Evolutionary conservation across 179 eudicot genomes (phyloP).

Genomic region (Kewa caespitosa): DNA sequence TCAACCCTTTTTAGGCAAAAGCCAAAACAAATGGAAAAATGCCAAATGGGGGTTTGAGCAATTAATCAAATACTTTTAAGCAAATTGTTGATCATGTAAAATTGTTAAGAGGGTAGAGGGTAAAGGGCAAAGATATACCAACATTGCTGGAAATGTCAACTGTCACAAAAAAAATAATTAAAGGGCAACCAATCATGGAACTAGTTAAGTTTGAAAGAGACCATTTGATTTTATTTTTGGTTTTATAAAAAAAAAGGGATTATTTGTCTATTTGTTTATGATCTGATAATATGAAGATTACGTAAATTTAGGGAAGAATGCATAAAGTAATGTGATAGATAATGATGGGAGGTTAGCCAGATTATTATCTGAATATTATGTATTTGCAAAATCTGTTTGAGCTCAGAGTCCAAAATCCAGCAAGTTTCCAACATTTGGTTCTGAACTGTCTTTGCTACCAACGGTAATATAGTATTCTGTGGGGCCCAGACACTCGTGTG

Average conservation of each 20-base stretch:
- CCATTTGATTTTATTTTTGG: too few relatives aligned
- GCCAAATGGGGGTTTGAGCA: background rate
- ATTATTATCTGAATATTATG: slow-evolving; percentile 1
- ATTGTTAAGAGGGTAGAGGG: background rate
- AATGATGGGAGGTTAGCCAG: background rate
- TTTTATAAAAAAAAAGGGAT: slow-evolving; percentile 1
- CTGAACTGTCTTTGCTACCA: background rate
- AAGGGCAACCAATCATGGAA: slow-evolving; percentile 4
- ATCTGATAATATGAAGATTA: background rate
- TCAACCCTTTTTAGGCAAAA: background rate
- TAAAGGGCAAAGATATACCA: background rate
- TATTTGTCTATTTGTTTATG: background rate
- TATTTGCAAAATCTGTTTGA: background rate
- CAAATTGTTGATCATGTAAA: background rate
- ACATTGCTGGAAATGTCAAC: slow-evolving; percentile 13
- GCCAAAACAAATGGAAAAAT: slow-evolving; percentile 9
- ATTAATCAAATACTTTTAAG: too few relatives aligned
- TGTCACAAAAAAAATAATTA: background rate
- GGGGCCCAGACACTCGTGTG: background rate
- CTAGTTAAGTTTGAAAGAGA: background rate
- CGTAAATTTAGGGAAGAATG: background rate
- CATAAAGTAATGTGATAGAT: background rate
- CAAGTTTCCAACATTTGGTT: slow-evolving; percentile 2
- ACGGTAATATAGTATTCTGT: background rate
- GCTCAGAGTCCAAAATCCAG: background rate